These are phyloP conservation scores for Pachysandra terminalis DNA, from an alignment of 164 flowering plant genomes.

Conservation along the genomic window DNA sequence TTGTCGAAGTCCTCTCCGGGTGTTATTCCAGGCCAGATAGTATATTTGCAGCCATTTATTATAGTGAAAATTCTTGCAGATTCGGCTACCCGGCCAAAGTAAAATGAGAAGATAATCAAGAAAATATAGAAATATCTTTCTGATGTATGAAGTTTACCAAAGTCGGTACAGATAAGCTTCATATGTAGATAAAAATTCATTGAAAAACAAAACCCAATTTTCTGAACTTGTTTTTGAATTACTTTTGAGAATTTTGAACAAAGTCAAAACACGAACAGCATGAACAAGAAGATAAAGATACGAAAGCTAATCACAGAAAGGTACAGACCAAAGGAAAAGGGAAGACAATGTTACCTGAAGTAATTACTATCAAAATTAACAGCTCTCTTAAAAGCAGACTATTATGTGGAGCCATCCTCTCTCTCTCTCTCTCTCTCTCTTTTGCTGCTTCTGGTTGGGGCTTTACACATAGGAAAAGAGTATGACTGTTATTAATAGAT, in stretches of 20 bases:
- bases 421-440: background rate
- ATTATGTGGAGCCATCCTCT: conserved; percentile 15
- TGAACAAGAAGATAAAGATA: background rate
- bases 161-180: too few relatives aligned
- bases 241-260: background rate
- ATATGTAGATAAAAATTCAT: too few relatives aligned
- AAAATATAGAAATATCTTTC: background rate
- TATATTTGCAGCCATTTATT: conserved; percentile 64
- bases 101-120: background rate
- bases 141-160: background rate
- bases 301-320: background rate
- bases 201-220: too few relatives aligned
- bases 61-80: conserved; percentile 69
- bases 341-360: conserved; percentile 19
- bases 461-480: background rate
- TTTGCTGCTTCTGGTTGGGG: background rate
- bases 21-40: conserved; percentile 78
- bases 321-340: background rate
- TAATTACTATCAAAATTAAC: conserved; percentile 6
- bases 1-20: conserved; percentile 66
- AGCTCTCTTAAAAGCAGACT: background rate
- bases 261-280: background rate
- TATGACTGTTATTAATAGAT: background rate
- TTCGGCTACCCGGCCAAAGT: conserved; percentile 30
- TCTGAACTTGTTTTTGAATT: background rate